These are phyloP conservation scores for Lasiodiplodia theobromae DNA, from an alignment of 2,329 filamentous ascomycete species.

Conservation along the genomic window DNA sequence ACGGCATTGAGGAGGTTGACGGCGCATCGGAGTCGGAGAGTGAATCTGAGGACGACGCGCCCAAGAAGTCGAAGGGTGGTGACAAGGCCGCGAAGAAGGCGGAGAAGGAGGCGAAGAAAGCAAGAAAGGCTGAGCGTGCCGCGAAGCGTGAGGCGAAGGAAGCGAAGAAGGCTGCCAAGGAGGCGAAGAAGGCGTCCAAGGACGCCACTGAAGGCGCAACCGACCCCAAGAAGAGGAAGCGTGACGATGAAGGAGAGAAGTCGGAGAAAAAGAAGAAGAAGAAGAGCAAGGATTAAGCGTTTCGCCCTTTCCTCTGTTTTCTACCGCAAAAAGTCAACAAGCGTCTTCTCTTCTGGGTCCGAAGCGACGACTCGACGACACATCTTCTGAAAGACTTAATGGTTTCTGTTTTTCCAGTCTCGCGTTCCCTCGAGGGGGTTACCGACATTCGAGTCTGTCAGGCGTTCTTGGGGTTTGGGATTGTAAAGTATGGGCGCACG, in stretches of 20 bases:
- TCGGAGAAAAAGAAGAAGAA: conserved; percentile 72
- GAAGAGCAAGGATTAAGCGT: conserved; percentile 56
- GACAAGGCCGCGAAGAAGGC: conserved; percentile 46
- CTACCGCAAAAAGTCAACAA: conserved; percentile 19
- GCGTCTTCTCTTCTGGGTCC: conserved; percentile 23
- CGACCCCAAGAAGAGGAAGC: conserved; percentile 59
- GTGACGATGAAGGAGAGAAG: conserved; percentile 59
- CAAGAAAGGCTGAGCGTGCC: conserved; percentile 47
- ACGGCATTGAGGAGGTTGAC: conserved; percentile 58
- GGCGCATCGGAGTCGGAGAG: conserved; percentile 45
- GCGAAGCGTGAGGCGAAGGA: conserved; percentile 49
- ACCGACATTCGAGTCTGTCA: conserved; percentile 16
- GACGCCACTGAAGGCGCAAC: conserved; percentile 60
- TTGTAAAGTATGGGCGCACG: conserved; percentile 28
- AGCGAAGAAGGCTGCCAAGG: conserved; percentile 62
- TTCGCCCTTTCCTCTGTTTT: conserved; percentile 4
- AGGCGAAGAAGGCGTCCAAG: conserved; percentile 60
- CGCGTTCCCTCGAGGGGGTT: conserved; percentile 7
- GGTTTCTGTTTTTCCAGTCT: conserved; percentile 21
- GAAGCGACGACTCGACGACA: conserved; percentile 22
- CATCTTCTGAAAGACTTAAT: conserved; percentile 25
- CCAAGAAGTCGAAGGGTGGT: conserved; percentile 32
- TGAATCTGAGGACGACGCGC: conserved; percentile 42
- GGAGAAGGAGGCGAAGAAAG: conserved; percentile 51
- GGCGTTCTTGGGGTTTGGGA: conserved; percentile 23